Conservation (phyloP, 2,329 filamentous ascomycete genomes). For the Talaromyces albobiverticillius region DNA sequence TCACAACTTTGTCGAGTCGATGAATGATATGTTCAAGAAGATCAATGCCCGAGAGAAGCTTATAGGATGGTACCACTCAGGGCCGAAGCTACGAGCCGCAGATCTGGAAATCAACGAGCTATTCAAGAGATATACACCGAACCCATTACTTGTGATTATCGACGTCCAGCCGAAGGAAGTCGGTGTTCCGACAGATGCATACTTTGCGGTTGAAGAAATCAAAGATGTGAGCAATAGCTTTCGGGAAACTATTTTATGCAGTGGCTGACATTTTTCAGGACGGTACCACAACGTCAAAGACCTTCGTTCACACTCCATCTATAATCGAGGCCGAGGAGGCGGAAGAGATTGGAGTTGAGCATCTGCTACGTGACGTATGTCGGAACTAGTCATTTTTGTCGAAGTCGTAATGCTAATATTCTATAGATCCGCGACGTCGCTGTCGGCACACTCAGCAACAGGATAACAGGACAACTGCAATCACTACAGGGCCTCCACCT, state of each 20-base stretch:
- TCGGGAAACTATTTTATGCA: not conserved
- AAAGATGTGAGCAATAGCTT: conserved; percentile 69
- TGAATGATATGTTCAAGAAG: conserved; percentile 99
- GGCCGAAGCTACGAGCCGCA: conserved; percentile 91
- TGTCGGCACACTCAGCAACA: conserved; percentile 91
- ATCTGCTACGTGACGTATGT: conserved; percentile 75
- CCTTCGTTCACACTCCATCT: conserved; percentile 96
- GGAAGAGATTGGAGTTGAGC: conserved; percentile 97
- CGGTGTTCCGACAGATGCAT: conserved; percentile 95
- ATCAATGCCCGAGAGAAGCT: conserved; percentile 98
- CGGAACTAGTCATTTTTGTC: too few relatives aligned
- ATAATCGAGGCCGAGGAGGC: conserved; percentile 99
- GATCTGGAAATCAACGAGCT: conserved; percentile 99
- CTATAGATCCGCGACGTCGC: conserved; percentile 82
- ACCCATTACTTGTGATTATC: conserved; percentile 94
- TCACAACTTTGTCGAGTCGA: conserved; percentile 98
- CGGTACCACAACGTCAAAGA: conserved; percentile 93
- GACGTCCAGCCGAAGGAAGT: conserved; percentile 98
- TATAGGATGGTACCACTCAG: conserved; percentile 99
- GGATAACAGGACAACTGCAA: conserved; percentile 96
- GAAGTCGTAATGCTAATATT: not conserved
- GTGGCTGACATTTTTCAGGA: conserved; percentile 59
- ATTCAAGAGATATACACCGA: conserved; percentile 98
- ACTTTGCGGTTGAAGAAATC: conserved; percentile 99
- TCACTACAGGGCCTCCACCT: conserved; percentile 94